A percentile compares a stretch with the other conserved stretches of the same genome.
Conservation (phyloP, 352 stramenopile genomes). For the Phytophthora hybrid region DNA sequence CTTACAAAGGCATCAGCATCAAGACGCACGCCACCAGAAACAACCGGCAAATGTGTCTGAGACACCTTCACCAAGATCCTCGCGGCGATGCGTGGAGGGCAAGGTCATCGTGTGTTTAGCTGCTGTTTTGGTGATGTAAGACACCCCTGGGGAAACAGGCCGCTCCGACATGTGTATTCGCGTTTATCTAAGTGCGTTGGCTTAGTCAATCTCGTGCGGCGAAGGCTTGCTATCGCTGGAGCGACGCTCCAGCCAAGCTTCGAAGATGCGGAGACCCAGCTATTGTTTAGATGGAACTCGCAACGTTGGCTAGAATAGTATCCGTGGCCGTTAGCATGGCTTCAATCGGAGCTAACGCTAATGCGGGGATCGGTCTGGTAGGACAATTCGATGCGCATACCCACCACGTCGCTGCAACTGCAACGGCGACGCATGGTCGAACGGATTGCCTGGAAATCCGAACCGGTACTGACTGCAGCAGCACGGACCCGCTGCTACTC, state of each 20-base stretch:
- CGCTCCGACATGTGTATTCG: constrained; percentile 21
- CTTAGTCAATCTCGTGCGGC: constrained; percentile 27
- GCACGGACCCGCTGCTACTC: neutral
- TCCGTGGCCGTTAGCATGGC: neutral
- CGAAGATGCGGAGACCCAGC: constrained; percentile 15
- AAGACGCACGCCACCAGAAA: constrained; percentile 6
- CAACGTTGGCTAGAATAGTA: constrained; percentile 5
- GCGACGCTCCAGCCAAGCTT: constrained; percentile 19
- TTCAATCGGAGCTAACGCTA: constrained; percentile 3
- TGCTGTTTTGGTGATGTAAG: constrained; percentile 24
- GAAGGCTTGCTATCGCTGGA: neutral
- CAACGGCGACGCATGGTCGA: neutral
- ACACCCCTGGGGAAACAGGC: neutral
- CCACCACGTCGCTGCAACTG: too few relatives aligned
- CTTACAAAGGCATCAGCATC: neutral
- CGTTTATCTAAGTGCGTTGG: constrained; percentile 30
- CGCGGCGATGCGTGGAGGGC: constrained; percentile 30
- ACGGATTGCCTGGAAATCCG: neutral
- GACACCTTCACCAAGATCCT: constrained; percentile 22
- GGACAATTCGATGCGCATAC: neutral
- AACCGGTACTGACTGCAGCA: neutral
- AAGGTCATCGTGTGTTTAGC: constrained; percentile 21
- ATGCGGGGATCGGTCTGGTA: too few relatives aligned
- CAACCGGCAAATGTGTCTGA: constrained; percentile 20
- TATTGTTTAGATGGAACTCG: constrained; percentile 1